phyloP scores from a whole-genome alignment of 2,329 filamentous ascomycete species.

The Pseudopithomyces chartarum region DNA sequence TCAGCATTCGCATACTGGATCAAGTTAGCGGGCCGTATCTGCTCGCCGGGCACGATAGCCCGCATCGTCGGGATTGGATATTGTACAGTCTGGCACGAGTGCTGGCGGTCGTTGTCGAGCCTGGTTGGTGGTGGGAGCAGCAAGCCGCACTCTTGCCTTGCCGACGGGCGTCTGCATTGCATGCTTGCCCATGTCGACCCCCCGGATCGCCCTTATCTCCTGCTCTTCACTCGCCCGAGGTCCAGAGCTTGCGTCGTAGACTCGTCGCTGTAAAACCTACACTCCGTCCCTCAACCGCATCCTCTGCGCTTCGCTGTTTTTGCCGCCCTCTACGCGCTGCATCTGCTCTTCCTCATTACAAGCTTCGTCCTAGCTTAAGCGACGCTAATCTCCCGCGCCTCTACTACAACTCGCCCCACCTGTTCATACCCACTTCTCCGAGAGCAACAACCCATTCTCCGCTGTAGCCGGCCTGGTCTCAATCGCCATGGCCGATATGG shows the following conservation, averaged over 20 bases:
- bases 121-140: background rate
- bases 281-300: background rate
- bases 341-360: background rate
- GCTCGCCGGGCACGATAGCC: background rate
- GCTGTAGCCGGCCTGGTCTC: background rate
- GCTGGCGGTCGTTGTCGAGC: background rate
- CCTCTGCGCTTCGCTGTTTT: background rate
- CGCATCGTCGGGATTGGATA: conserved; percentile 1
- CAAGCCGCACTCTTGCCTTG: background rate
- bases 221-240: background rate
- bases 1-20: conserved; percentile 3
- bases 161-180: background rate
- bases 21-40: background rate
- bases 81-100: background rate
- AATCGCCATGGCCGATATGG: conserved; percentile 12
- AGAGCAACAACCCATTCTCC: background rate
- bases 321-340: background rate
- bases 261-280: background rate
- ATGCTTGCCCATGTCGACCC: background rate
- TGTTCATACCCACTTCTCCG: background rate
- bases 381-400: background rate
- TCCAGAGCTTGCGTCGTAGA: background rate
- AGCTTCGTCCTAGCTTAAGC: conserved; percentile 2
- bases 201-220: background rate
- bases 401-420: background rate